Conservation (phyloP, 148 eudicot genomes). For the Talinum fruticosum region DNA sequence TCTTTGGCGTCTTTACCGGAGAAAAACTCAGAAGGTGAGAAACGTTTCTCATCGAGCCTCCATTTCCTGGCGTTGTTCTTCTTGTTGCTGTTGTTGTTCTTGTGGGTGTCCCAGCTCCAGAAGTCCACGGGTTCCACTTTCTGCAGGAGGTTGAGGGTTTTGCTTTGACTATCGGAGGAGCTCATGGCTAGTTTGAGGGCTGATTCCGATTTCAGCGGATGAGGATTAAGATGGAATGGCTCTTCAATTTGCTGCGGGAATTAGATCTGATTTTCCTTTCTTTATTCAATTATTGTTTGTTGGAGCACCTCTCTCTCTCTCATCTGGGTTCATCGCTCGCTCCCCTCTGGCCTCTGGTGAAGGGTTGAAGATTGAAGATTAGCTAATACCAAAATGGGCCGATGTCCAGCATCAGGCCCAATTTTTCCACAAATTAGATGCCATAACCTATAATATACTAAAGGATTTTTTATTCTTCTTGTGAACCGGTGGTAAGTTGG, state of each 20-base stretch:
- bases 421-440: too few species aligned
- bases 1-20: conserved; percentile 28
- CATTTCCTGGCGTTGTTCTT: conserved; percentile 23
- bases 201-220: not conserved
- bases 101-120: conserved; percentile 46
- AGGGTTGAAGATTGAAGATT: not conserved
- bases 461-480: too few species aligned
- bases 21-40: conserved; percentile 18
- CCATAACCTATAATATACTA: too few species aligned
- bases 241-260: not conserved
- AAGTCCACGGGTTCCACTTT: conserved; percentile 27
- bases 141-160: conserved; percentile 16
- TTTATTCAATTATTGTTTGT: not conserved
- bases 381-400: not conserved
- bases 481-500: too few species aligned
- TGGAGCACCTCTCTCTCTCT: not conserved
- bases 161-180: conserved; percentile 8
- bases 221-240: not conserved
- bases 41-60: conserved; percentile 26
- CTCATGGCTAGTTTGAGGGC: conserved; percentile 11
- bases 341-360: not conserved
- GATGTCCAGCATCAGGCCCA: not conserved
- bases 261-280: not conserved
- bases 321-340: not conserved
- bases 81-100: conserved; percentile 13